Conservation (phyloP, 108 stramenopile genomes). For the Discostella pseudostelligera region DNA sequence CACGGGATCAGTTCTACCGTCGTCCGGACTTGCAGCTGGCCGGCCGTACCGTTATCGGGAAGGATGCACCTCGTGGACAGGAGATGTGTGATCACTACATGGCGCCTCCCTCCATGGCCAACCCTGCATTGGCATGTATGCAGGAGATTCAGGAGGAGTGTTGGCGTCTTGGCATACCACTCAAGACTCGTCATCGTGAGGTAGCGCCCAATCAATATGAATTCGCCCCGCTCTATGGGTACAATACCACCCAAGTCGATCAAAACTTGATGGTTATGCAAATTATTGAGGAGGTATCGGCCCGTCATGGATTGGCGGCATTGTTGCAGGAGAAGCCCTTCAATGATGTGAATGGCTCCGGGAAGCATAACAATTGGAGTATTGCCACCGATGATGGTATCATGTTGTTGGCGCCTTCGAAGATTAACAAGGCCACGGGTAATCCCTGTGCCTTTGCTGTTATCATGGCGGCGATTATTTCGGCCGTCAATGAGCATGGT, state of each 20-base stretch:
- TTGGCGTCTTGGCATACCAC: conserved; percentile 85
- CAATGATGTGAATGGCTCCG: conserved; percentile 92
- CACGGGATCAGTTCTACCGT: conserved; percentile 87
- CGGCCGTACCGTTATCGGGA: conserved; percentile 93
- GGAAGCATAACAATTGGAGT: conserved; percentile 98
- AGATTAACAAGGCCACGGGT: conserved; percentile 62
- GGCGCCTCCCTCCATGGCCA: conserved; percentile 79
- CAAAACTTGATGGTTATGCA: conserved; percentile 97
- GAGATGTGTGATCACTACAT: conserved; percentile 97
- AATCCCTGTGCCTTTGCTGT: conserved; percentile 83
- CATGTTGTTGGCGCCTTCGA: conserved; percentile 77
- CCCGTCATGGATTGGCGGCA: conserved; percentile 90
- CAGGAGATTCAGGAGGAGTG: conserved; percentile 93
- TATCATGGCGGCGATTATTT: conserved; percentile 90
- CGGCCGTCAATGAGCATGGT: conserved; percentile 92
- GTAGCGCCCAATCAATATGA: conserved; percentile 96
- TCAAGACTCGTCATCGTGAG: conserved; percentile 94
- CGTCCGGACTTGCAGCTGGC: conserved; percentile 92
- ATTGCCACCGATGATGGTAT: conserved; percentile 84
- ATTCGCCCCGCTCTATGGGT: conserved; percentile 90
- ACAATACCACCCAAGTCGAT: conserved; percentile 91
- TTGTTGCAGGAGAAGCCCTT: conserved; percentile 97
- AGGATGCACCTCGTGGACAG: conserved; percentile 91
- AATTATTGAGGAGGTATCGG: conserved; percentile 92
- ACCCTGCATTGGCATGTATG: conserved; percentile 88